Base-by-base conservation (phyloP, 192 early-diverging fungal species). In the Linnemannia schmuckeri region DNA sequence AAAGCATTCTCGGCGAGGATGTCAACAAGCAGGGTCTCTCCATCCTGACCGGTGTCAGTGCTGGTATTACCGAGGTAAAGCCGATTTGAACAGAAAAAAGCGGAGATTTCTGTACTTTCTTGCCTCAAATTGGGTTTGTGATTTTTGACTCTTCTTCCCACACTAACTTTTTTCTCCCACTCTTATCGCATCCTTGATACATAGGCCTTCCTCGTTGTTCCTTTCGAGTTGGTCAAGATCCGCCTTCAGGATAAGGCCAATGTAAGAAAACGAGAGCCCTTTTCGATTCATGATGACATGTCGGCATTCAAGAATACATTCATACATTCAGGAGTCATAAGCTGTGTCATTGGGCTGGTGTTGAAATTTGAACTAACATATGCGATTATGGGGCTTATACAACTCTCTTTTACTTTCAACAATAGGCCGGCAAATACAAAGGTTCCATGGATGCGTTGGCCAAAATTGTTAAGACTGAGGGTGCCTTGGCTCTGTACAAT, bases 171-270 rank as follows among this genome's bases (percentile, higher is more conserved):
- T n/a, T 42, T 30, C 38, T 77, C 24, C 27, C 37, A 18, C 33
- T 2, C 8, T 9, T 66, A 66, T 12, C 24, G 8, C 27, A 33
- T 4, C n/a, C 18, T 24, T 68, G 41, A 18, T 63, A 24, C 3
- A 55, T 74, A 87, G 89, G 97, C 97, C 49, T 75, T 97, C 57
- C 91, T 98, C 52, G 97, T 99, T 72, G 96, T 96, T 18, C 94
- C 96, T 54, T 96, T 96, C 72, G 98, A 99, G 86, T 89, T 99
- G 80, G 96, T 99, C 88, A 99, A 99, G 91, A 97, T 99, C 79
- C 91, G 98, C 76, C 92, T 99, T 89, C 98, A 99, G 88, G 97
- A 97, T 75, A 97, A 96, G 89, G 88, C 78, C 70, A 97, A 95
- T 80, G 94, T 93, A 91, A 85, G 92, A 27, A 30, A 41, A 42